phyloP scores from a whole-genome alignment of 1,139 yeast species.

The Yamadazyma spencermartinsiae region DNA sequence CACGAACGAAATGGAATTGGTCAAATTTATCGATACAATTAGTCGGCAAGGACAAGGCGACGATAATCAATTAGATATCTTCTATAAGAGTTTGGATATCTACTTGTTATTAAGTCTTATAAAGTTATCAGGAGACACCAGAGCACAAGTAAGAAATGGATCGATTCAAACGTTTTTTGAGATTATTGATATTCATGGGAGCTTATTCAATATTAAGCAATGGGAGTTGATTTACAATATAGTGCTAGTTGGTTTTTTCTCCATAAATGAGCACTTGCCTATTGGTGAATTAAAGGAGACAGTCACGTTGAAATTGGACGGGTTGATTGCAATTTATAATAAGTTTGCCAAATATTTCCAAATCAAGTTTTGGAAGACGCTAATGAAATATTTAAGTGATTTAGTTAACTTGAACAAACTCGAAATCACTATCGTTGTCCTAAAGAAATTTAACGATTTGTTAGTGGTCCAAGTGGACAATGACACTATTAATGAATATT shows the following conservation, averaged over 20 bases:
- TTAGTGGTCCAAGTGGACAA: conserved; percentile 18
- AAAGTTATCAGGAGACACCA: conserved; percentile 57
- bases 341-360: conserved; percentile 27
- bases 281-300: conserved; percentile 57
- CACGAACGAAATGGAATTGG: conserved; percentile 13
- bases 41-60: conserved; percentile 13
- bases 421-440: conserved; percentile 52
- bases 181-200: conserved; percentile 77
- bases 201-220: conserved; percentile 40
- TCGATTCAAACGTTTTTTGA: conserved; percentile 86
- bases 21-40: conserved; percentile 7
- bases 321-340: conserved; percentile 52
- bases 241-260: conserved; percentile 33
- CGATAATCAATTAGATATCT: conserved; percentile 10
- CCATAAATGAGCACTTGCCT: conserved; percentile 18
- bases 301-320: conserved; percentile 56
- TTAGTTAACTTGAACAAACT: conserved; percentile 42
- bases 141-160: conserved; percentile 86
- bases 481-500: conserved; percentile 33
- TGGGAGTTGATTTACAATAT: conserved; percentile 58
- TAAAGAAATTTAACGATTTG: conserved; percentile 52
- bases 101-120: conserved; percentile 64
- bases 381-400: conserved; percentile 48
- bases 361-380: conserved; percentile 48
- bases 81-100: conserved; percentile 53